These are phyloP conservation scores for Anacardium occidentale DNA, from an alignment of 345 rosid genomes.

Conservation along the genomic window DNA sequence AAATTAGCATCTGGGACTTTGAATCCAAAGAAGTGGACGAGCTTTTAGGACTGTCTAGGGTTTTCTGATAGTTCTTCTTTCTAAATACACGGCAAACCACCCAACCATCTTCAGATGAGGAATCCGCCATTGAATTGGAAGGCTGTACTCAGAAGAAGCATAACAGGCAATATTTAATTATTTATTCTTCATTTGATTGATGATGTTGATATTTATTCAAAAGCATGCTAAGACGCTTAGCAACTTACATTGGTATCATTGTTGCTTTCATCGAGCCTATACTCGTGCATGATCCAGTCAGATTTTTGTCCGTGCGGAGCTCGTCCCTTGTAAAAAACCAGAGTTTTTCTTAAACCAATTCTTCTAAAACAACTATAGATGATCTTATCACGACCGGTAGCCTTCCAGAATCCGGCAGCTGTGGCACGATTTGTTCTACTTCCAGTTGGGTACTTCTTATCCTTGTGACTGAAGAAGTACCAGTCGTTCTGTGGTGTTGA, in stretches of 20 bases:
- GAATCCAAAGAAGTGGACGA: slow-evolving; percentile 49
- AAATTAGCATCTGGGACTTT: slow-evolving; percentile 35
- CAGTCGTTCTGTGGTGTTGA: slow-evolving; percentile 93
- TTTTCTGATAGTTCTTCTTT: slow-evolving; percentile 89
- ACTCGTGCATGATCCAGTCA: slow-evolving; percentile 99
- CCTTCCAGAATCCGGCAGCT: slow-evolving; percentile 95
- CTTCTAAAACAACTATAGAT: slow-evolving; percentile 63
- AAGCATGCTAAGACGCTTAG: neutral
- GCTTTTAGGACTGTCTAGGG: slow-evolving; percentile 66
- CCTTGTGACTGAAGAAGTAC: slow-evolving; percentile 99
- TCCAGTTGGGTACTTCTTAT: slow-evolving; percentile 95
- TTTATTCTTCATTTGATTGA: neutral
- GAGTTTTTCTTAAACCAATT: slow-evolving; percentile 90
- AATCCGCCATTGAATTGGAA: slow-evolving; percentile 47
- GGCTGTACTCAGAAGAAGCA: slow-evolving; percentile 18
- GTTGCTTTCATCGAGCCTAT: slow-evolving; percentile 74
- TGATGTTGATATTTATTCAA: no score
- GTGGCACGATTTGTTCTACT: slow-evolving; percentile 95
- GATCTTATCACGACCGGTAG: slow-evolving; percentile 96
- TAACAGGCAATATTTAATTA: neutral
- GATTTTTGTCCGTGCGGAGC: slow-evolving; percentile 98
- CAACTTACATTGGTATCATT: slow-evolving; percentile 45
- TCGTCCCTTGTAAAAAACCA: slow-evolving; percentile 88
- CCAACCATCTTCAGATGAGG: slow-evolving; percentile 83
- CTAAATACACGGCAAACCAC: slow-evolving; percentile 91